Evolutionary conservation across 176 grass and related monocot genomes (phyloP).

Genomic region (Juncus inflexus): DNA sequence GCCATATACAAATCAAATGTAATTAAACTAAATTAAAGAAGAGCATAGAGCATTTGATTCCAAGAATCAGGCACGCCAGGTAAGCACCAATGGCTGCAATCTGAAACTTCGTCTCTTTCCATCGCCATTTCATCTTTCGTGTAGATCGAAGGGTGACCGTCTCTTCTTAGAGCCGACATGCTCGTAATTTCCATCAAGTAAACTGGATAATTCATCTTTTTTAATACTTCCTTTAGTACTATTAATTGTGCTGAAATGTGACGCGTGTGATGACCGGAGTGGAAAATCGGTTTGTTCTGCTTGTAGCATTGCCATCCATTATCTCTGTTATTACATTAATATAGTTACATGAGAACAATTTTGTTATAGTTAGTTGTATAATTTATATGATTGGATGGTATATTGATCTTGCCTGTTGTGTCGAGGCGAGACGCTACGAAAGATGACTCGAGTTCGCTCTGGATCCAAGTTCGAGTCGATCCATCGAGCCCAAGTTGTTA

Average conservation of each 20-base stretch:
- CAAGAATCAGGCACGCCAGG: conserved; percentile 45
- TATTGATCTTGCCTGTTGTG: conserved; percentile 31
- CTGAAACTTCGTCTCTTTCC: conserved; percentile 24
- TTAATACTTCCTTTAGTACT: conserved; percentile 35
- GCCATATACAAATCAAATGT: neutral
- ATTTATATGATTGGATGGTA: too few relatives aligned
- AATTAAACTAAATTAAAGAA: conserved; percentile 6
- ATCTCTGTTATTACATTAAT: conserved; percentile 3
- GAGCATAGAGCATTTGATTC: conserved; percentile 44
- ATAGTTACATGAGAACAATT: neutral
- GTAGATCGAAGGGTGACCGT: conserved; percentile 45
- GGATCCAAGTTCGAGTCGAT: conserved; percentile 40
- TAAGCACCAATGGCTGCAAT: conserved; percentile 7
- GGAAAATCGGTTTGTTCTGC: conserved; percentile 20
- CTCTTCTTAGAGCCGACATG: conserved; percentile 36
- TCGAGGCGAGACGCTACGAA: conserved; percentile 35
- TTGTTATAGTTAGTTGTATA: neutral
- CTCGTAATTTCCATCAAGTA: conserved; percentile 39
- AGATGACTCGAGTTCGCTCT: conserved; percentile 31
- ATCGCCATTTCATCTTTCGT: neutral
- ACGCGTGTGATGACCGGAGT: neutral
- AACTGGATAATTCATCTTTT: conserved; percentile 45
- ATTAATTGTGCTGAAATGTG: conserved; percentile 27
- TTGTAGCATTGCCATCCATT: conserved; percentile 46
- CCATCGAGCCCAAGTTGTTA: conserved; percentile 47